Conservation (phyloP, 805 yeast genomes). For the Wickerhamiella spandovensis region DNA sequence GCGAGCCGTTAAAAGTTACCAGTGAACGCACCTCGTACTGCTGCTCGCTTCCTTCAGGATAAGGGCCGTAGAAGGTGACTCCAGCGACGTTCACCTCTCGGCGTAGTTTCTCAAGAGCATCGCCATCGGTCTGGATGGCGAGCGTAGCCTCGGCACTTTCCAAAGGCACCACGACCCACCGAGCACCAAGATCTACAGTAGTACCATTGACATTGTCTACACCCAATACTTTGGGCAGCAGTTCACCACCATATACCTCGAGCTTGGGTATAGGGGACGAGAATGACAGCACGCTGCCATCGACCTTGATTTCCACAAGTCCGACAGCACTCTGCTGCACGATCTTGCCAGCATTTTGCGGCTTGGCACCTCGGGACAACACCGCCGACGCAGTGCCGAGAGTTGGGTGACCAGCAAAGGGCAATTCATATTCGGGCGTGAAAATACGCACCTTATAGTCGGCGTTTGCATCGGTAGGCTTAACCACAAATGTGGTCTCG, state of each 20-base stretch:
- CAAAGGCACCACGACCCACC: constrained; percentile 8
- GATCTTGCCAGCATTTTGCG: constrained; percentile 4
- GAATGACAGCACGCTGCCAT: constrained; percentile 24
- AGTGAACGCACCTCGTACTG: constrained; percentile 13
- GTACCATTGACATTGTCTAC: neutral
- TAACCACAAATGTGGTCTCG: constrained; percentile 40
- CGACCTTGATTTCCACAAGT: constrained; percentile 26
- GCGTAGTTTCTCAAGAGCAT: constrained; percentile 1
- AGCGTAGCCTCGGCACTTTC: constrained; percentile 3
- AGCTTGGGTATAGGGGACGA: neutral
- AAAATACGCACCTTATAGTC: constrained; percentile 41
- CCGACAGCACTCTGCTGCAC: constrained; percentile 15
- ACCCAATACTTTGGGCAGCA: neutral
- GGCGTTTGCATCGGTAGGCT: constrained; percentile 28
- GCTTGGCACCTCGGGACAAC: constrained; percentile 6
- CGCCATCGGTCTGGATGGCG: constrained; percentile 1
- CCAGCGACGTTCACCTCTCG: constrained; percentile 4
- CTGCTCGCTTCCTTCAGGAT: constrained; percentile 1
- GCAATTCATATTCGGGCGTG: constrained; percentile 34
- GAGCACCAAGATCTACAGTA: constrained; percentile 8
- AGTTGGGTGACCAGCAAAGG: constrained; percentile 57
- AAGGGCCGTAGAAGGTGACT: constrained; percentile 5
- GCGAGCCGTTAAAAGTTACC: constrained; percentile 5
- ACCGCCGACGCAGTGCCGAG: constrained; percentile 28
- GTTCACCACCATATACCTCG: constrained; percentile 2